Conservation (phyloP, 768 basidiomycete species). For the Neoboletus magnificus region DNA sequence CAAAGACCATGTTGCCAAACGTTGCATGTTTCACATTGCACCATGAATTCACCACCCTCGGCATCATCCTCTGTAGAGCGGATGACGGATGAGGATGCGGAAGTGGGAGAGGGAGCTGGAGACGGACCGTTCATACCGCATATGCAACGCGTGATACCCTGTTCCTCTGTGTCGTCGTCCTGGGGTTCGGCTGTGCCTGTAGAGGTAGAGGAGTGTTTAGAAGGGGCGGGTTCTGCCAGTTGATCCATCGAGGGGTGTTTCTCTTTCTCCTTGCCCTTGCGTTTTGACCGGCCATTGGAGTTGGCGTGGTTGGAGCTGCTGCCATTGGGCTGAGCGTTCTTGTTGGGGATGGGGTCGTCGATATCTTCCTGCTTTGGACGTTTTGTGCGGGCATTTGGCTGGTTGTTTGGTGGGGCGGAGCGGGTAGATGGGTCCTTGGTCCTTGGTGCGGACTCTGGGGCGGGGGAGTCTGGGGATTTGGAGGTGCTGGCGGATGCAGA, state of each 20-base stretch:
- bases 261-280: conserved; percentile 67
- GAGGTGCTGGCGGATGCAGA: conserved; percentile 64
- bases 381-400: conserved; percentile 45
- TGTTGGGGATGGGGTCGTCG: conserved; percentile 54
- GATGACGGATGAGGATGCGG: conserved; percentile 25
- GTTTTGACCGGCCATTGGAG: conserved; percentile 48
- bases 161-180: conserved; percentile 48
- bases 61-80: conserved; percentile 61
- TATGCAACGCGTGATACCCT: conserved; percentile 74
- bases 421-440: conserved; percentile 40
- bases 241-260: conserved; percentile 37
- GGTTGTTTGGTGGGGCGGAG: conserved; percentile 38
- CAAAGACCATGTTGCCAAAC: conserved; percentile 98
- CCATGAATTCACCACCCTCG: conserved; percentile 93
- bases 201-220: conserved; percentile 28
- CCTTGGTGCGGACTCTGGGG: conserved; percentile 45
- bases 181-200: conserved; percentile 36
- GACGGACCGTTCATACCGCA: conserved; percentile 76
- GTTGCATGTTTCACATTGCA: conserved; percentile 94
- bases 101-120: conserved; percentile 4
- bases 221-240: conserved; percentile 25
- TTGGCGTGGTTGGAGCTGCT: conserved; percentile 27
- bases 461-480: conserved; percentile 71
- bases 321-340: conserved; percentile 39
- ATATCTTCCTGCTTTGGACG: conserved; percentile 72